Evolutionary conservation across 352 stramenopile genomes (phyloP).

Genomic region (Discostella stelligera): DNA sequence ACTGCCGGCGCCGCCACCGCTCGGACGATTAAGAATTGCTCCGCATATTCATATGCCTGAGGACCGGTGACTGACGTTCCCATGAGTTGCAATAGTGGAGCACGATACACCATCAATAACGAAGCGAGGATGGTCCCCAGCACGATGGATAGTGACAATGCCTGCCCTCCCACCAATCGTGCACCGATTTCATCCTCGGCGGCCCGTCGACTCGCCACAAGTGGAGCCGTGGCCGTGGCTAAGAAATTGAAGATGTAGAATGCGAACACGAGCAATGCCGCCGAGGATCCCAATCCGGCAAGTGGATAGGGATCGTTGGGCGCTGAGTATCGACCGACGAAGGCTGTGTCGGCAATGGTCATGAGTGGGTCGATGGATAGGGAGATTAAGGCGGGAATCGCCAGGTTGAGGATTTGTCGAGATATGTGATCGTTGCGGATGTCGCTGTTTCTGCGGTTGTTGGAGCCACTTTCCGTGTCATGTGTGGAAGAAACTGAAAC

Average conservation of each 20-base stretch:
- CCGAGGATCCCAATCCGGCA: conserved; percentile 66
- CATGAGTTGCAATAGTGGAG: conserved; percentile 66
- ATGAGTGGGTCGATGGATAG: conserved; percentile 78
- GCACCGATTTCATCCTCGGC: conserved; percentile 51
- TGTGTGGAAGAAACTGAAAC: not conserved
- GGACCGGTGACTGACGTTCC: conserved; percentile 58
- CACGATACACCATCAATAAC: conserved; percentile 42
- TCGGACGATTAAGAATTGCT: conserved; percentile 63
- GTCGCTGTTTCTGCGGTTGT: not conserved
- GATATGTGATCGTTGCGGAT: conserved; percentile 18
- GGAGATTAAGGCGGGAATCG: conserved; percentile 62
- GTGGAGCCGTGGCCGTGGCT: conserved; percentile 70
- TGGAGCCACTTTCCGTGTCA: not conserved
- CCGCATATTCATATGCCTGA: conserved; percentile 57
- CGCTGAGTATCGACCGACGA: conserved; percentile 66
- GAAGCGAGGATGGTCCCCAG: conserved; percentile 50
- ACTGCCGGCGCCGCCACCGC: conserved; percentile 72
- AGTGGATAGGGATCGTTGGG: conserved; percentile 45
- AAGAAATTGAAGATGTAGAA: conserved; percentile 83
- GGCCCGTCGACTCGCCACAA: conserved; percentile 58
- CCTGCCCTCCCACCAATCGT: conserved; percentile 61
- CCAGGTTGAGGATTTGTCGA: conserved; percentile 63
- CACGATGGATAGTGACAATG: conserved; percentile 61
- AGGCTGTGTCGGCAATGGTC: conserved; percentile 76
- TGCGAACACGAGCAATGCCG: conserved; percentile 68